Conservation (phyloP, 1,139 yeast genomes). For the Saccharomycopsis hybrid region DNA sequence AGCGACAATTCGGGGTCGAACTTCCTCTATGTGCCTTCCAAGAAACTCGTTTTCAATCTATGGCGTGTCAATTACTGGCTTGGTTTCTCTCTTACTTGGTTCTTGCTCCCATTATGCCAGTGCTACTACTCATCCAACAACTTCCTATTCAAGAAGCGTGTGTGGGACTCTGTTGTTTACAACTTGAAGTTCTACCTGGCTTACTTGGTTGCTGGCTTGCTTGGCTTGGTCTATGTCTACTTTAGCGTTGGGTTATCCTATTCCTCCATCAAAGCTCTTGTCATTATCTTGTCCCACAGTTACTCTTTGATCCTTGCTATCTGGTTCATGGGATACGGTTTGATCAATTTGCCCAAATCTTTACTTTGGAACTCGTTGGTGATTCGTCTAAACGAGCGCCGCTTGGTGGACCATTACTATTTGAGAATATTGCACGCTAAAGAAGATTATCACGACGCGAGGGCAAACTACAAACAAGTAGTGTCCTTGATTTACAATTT, state of each 20-base stretch:
- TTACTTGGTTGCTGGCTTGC: conserved; percentile 45
- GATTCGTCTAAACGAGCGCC: conserved; percentile 29
- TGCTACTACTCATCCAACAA: conserved; percentile 70
- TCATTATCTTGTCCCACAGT: conserved; percentile 75
- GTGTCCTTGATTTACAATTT: conserved; percentile 55
- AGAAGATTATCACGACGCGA: conserved; percentile 61
- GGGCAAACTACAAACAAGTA: conserved; percentile 56
- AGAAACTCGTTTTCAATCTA: conserved; percentile 41
- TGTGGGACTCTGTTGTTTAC: conserved; percentile 51
- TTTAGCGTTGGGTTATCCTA: conserved; percentile 53
- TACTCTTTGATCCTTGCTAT: conserved; percentile 69
- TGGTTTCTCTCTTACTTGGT: conserved; percentile 72
- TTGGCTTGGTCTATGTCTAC: conserved; percentile 55
- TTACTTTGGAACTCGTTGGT: conserved; percentile 44
- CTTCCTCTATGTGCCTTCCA: conserved; percentile 37
- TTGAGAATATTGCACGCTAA: conserved; percentile 49
- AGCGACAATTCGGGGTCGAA: conserved; percentile 22
- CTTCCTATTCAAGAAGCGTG: conserved; percentile 38
- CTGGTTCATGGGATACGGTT: conserved; percentile 84
- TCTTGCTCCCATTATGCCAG: conserved; percentile 62
- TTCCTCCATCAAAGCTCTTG: conserved; percentile 53
- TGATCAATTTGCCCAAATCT: conserved; percentile 59
- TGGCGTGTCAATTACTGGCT: conserved; percentile 82
- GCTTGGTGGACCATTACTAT: conserved; percentile 39
- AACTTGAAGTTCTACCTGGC: conserved; percentile 57